Conservation (phyloP, 805 yeast species). For the Jamesozyma spencerorum region DNA sequence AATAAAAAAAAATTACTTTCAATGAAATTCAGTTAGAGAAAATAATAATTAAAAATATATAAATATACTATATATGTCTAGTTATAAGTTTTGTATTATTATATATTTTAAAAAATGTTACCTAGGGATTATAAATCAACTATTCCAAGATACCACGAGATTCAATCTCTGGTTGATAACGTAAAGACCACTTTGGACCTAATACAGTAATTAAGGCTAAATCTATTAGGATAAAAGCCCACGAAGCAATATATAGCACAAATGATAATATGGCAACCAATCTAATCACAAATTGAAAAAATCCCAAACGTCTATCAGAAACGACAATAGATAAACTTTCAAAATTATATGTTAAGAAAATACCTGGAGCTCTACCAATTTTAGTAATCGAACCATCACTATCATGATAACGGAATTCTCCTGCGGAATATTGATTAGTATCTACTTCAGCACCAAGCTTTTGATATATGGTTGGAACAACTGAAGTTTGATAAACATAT, state of each 20-base stretch:
- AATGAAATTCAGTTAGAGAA: too few species aligned
- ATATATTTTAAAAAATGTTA: too few species aligned
- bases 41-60: too few species aligned
- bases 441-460: slow-evolving; percentile 63
- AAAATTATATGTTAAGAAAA: slow-evolving; percentile 75
- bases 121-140: too few species aligned
- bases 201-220: slow-evolving; percentile 39
- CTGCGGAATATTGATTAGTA: slow-evolving; percentile 78
- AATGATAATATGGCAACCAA: slow-evolving; percentile 81
- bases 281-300: slow-evolving; percentile 66
- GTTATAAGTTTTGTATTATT: too few species aligned
- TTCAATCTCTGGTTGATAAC: slow-evolving; percentile 24
- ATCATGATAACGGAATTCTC: slow-evolving; percentile 36
- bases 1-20: neutral
- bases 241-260: slow-evolving; percentile 56
- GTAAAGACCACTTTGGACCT: slow-evolving; percentile 47
- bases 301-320: slow-evolving; percentile 64
- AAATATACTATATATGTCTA: too few species aligned
- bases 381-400: slow-evolving; percentile 7
- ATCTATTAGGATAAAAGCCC: slow-evolving; percentile 53
- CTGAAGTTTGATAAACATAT: slow-evolving; percentile 60
- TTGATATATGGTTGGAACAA: slow-evolving; percentile 74
- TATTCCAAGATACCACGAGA: slow-evolving; percentile 22
- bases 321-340: slow-evolving; percentile 73
- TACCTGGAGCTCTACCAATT: slow-evolving; percentile 51